Percentiles rank a stretch among this genome's conserved stretches.
phyloP scores from a whole-genome alignment of 1,284 basidiomycete genomes.

The Austropuccinia psidii region DNA sequence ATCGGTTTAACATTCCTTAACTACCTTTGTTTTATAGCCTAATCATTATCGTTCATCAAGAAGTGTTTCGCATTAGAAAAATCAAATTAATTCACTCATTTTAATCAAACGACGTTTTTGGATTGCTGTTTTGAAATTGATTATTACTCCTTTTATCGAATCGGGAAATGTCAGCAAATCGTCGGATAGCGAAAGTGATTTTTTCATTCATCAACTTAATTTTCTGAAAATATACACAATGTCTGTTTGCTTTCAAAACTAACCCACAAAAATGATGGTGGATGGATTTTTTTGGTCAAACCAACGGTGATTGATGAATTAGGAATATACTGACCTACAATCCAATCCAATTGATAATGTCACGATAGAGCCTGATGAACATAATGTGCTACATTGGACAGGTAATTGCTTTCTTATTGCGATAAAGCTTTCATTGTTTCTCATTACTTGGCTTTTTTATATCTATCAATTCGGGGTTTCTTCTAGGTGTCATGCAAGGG shows the following conservation, averaged over 20 bases:
- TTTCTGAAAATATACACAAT: background rate
- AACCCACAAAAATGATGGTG: background rate
- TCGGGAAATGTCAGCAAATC: slow-evolving; percentile 36
- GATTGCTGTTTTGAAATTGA: too few relatives aligned
- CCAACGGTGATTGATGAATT: background rate
- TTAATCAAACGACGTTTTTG: too few relatives aligned
- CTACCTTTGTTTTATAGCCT: too few relatives aligned
- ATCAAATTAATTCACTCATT: too few relatives aligned
- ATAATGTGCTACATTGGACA: slow-evolving; percentile 33
- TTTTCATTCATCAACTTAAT: background rate
- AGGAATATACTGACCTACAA: slow-evolving; percentile 36
- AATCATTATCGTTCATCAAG: too few relatives aligned
- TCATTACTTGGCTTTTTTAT: background rate
- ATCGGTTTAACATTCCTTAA: too few relatives aligned
- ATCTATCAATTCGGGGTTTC: background rate
- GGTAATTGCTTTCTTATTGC: slow-evolving; percentile 1
- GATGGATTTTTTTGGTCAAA: background rate
- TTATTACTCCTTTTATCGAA: too few relatives aligned
- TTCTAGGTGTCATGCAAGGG: slow-evolving; percentile 21
- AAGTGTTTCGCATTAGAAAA: too few relatives aligned
- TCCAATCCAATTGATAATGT: slow-evolving; percentile 27
- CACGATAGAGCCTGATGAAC: slow-evolving; percentile 26
- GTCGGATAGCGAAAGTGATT: slow-evolving; percentile 31
- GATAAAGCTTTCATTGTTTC: background rate
- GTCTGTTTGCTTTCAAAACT: too few relatives aligned